A percentile compares a stretch with the other conserved stretches of the same genome.
phyloP scores from a whole-genome alignment of 768 basidiomycete species.

The Nidularia sp. region DNA sequence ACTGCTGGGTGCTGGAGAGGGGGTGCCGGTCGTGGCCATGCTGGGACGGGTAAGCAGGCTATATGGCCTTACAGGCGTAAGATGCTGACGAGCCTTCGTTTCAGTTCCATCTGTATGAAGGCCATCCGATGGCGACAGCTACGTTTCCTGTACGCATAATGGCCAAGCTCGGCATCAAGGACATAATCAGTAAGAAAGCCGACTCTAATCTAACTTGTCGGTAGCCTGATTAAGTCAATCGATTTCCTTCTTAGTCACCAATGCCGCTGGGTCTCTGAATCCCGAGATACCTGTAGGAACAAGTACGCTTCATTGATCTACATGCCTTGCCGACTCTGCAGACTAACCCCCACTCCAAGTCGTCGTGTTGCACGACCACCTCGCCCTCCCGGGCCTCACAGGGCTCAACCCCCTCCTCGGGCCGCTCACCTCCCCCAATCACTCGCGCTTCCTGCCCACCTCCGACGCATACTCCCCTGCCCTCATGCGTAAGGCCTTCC shows the following conservation, averaged over 20 bases:
- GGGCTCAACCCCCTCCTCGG: conserved; percentile 81
- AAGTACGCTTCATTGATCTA: conserved; percentile 40
- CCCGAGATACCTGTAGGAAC: conserved; percentile 73
- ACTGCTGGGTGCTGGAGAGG: conserved; percentile 53
- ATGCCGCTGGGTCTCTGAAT: conserved; percentile 83
- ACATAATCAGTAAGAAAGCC: conserved; percentile 62
- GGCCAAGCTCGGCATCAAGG: conserved; percentile 70
- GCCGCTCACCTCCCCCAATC: conserved; percentile 49
- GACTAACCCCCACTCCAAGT: conserved; percentile 39
- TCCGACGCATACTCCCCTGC: conserved; percentile 77
- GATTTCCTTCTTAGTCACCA: conserved; percentile 57
- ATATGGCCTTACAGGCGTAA: too few relatives aligned
- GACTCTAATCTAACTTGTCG: neutral
- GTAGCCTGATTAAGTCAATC: neutral
- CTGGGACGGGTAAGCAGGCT: conserved; percentile 65
- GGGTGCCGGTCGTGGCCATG: conserved; percentile 86
- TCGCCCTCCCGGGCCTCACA: conserved; percentile 74
- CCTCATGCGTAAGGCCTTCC: conserved; percentile 70
- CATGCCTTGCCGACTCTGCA: neutral
- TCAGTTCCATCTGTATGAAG: conserved; percentile 87
- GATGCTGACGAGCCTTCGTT: neutral
- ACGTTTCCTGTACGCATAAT: conserved; percentile 79
- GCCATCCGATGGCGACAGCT: conserved; percentile 63
- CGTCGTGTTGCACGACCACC: conserved; percentile 80
- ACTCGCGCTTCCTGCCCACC: conserved; percentile 78